Conservation (phyloP, 768 basidiomycete genomes). For the Trametes cubensis region DNA sequence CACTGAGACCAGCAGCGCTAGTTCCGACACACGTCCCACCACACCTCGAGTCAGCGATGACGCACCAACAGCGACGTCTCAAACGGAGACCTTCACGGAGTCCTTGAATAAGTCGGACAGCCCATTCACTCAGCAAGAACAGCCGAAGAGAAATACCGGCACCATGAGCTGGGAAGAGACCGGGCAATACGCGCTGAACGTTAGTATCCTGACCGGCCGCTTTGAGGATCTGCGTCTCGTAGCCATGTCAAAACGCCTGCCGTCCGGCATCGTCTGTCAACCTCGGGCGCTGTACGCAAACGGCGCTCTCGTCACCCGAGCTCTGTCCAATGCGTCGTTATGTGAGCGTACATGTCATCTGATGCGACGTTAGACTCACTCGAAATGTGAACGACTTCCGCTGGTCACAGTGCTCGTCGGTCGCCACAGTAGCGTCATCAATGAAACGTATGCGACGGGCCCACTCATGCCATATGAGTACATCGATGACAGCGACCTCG, state of each 20-base stretch:
- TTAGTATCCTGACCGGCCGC: slow-evolving; percentile 7
- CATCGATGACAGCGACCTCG: slow-evolving; percentile 27
- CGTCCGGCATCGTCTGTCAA: neutral
- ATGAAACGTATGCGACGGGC: too few relatives aligned
- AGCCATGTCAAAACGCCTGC: neutral
- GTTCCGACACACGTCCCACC: too few relatives aligned
- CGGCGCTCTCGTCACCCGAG: neutral
- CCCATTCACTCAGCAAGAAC: neutral
- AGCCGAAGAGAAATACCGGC: neutral
- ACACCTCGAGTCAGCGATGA: too few relatives aligned
- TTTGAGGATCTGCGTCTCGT: slow-evolving; percentile 10
- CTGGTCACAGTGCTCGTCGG: neutral
- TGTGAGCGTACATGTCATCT: neutral
- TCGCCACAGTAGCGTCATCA: too few relatives aligned
- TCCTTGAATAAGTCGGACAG: too few relatives aligned
- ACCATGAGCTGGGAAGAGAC: slow-evolving; percentile 10
- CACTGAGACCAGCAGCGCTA: too few relatives aligned
- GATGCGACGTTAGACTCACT: too few relatives aligned
- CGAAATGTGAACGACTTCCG: too few relatives aligned
- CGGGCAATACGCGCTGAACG: slow-evolving; percentile 5
- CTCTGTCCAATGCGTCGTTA: neutral
- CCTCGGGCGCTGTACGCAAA: slow-evolving; percentile 7
- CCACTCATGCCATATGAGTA: slow-evolving; percentile 17
- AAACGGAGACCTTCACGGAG: too few relatives aligned
- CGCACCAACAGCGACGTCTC: too few relatives aligned